phyloP scores from a whole-genome alignment of 2,329 filamentous ascomycete genomes.

The Cylindrodendrum hubeiense region DNA sequence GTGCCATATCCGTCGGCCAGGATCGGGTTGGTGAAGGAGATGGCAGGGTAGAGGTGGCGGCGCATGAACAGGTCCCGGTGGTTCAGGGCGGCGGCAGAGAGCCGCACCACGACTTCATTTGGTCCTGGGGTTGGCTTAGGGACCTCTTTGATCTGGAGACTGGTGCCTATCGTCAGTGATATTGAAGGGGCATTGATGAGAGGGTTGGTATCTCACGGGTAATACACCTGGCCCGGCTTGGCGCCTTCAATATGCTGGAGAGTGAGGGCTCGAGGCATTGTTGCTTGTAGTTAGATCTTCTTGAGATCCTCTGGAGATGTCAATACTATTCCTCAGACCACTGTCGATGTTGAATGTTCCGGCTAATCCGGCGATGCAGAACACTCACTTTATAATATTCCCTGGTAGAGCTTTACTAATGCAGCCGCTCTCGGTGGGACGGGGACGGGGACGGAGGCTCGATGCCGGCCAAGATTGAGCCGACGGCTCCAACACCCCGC shows the following conservation, averaged over 20 bases:
- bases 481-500: conserved; percentile 21
- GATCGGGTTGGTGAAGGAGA: conserved; percentile 82
- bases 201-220: conserved; percentile 67
- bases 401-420: conserved; percentile 13
- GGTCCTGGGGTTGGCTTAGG: conserved; percentile 73
- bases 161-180: conserved; percentile 44
- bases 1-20: conserved; percentile 86
- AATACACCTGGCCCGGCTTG: conserved; percentile 91
- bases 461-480: conserved; percentile 6
- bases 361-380: background rate
- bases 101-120: conserved; percentile 78
- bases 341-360: background rate
- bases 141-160: conserved; percentile 70
- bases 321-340: background rate
- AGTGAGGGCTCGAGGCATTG: conserved; percentile 69
- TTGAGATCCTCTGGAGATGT: background rate
- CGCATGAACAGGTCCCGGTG: conserved; percentile 96
- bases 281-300: conserved; percentile 12
- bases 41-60: conserved; percentile 89
- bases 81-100: conserved; percentile 88
- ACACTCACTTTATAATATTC: background rate
- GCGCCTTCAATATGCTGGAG: conserved; percentile 77
- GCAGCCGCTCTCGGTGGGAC: conserved; percentile 1
- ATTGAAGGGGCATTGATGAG: background rate
- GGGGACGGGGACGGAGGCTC: conserved; percentile 17